Evolutionary conservation across 179 eudicot species (phyloP).

Genomic region (Beta macrorhiza): DNA sequence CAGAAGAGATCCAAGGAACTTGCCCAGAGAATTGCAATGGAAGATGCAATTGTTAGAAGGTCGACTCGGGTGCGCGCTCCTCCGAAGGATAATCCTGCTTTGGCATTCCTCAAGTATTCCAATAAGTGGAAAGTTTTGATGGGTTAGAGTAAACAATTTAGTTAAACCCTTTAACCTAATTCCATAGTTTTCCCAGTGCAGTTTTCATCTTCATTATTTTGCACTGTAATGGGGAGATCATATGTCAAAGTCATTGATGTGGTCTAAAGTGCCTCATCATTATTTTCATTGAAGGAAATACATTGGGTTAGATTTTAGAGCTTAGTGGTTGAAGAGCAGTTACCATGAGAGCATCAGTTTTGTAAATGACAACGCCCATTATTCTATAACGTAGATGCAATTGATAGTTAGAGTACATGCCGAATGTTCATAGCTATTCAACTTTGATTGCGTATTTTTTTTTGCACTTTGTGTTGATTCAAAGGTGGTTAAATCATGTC

Average conservation of each 20-base stretch:
- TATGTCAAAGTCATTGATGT: neutral
- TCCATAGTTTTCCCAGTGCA: constrained; percentile 7
- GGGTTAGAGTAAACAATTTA: constrained; percentile 20
- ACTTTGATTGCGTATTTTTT: neutral
- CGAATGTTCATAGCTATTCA: neutral
- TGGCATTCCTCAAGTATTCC: constrained; percentile 73
- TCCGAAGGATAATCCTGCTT: constrained; percentile 74
- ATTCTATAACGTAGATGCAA: constrained; percentile 11
- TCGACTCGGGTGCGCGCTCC: constrained; percentile 95
- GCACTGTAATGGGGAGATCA: constrained; percentile 20
- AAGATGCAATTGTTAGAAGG: constrained; percentile 72
- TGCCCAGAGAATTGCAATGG: constrained; percentile 46
- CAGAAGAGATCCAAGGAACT: constrained; percentile 69
- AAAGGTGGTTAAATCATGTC: neutral
- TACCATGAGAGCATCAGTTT: constrained; percentile 26
- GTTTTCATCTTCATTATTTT: neutral
- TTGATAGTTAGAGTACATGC: neutral
- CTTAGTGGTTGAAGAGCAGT: constrained; percentile 14
- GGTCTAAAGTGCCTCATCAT: neutral
- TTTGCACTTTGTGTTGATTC: neutral
- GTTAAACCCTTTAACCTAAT: neutral
- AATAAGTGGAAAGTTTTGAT: constrained; percentile 86
- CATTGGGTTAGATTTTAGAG: neutral
- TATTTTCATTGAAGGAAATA: neutral
- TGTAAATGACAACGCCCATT: constrained; percentile 28